Evolutionary conservation across 2,329 filamentous ascomycete species (phyloP).

Genomic region (Verticillium klebahnii): DNA sequence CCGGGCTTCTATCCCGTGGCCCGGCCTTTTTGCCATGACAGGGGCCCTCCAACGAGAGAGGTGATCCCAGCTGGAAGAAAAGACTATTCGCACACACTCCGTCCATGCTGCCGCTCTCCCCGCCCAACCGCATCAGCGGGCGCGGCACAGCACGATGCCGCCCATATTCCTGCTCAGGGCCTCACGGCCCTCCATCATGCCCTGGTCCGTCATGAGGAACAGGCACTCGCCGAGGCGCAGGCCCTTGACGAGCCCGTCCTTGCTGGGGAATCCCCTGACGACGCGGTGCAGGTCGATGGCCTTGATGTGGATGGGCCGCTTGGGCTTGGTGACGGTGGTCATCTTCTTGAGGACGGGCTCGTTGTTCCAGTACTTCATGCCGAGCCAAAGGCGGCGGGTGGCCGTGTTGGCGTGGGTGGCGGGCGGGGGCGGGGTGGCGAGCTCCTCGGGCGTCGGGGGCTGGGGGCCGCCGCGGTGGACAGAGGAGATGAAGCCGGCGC

Average conservation of each 20-base stretch:
- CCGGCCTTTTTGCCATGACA: neutral
- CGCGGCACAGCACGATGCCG: slow-evolving; percentile 73
- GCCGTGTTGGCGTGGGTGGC: slow-evolving; percentile 70
- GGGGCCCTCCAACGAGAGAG: neutral
- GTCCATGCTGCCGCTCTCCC: neutral
- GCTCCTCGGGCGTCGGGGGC: slow-evolving; percentile 42
- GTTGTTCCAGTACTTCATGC: slow-evolving; percentile 84
- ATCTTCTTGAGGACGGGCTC: slow-evolving; percentile 71
- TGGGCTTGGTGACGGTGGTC: slow-evolving; percentile 67
- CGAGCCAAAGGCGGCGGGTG: slow-evolving; percentile 75
- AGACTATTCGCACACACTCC: neutral
- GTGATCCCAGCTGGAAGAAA: neutral
- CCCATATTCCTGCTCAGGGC: slow-evolving; percentile 76
- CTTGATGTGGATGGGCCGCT: slow-evolving; percentile 63
- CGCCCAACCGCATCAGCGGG: slow-evolving; percentile 34
- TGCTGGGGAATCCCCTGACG: slow-evolving; percentile 61
- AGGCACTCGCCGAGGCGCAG: slow-evolving; percentile 77
- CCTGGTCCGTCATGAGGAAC: slow-evolving; percentile 72
- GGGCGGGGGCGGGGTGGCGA: slow-evolving; percentile 46
- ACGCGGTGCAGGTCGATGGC: slow-evolving; percentile 59
- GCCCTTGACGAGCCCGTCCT: slow-evolving; percentile 67
- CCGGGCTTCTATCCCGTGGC: neutral
- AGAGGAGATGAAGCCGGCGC: slow-evolving; percentile 74
- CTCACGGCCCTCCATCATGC: slow-evolving; percentile 77
- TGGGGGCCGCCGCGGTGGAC: slow-evolving; percentile 67